These are phyloP conservation scores for Coffea canephora DNA, from an alignment of 257 asterid species.

Conservation along the genomic window DNA sequence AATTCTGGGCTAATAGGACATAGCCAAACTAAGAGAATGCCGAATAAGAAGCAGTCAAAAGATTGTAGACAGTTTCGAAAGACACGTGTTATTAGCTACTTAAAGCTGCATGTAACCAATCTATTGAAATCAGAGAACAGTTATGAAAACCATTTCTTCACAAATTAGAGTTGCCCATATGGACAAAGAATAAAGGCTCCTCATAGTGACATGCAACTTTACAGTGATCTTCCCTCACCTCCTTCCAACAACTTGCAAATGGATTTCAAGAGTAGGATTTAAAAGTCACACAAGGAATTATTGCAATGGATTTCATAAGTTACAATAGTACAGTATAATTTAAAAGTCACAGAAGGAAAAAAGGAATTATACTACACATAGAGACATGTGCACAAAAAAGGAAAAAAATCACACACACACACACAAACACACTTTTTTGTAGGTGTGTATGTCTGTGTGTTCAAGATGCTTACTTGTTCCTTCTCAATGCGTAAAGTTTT, in stretches of 20 bases:
- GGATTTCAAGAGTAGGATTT: too few species aligned
- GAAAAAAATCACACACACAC: background rate
- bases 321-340: background rate
- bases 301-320: too few species aligned
- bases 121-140: too few species aligned
- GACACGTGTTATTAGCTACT: too few species aligned
- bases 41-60: background rate
- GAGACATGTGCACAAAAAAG: too few species aligned
- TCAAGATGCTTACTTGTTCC: slow-evolving; percentile 10
- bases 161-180: background rate
- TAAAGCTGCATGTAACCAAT: too few species aligned
- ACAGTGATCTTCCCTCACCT: background rate
- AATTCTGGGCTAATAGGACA: background rate
- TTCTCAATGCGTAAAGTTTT: slow-evolving; percentile 4
- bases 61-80: background rate
- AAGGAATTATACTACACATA: too few species aligned
- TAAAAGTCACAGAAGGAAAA: too few species aligned
- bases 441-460: background rate
- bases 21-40: background rate
- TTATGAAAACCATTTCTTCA: background rate
- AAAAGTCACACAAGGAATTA: too few species aligned
- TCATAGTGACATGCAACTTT: background rate
- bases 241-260: background rate
- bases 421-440: too few species aligned
- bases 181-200: background rate